Percentiles rank a stretch among this genome's conserved stretches.
Conservation (phyloP, 2,329 filamentous ascomycete species). For the Pseudopithomyces maydicus region DNA sequence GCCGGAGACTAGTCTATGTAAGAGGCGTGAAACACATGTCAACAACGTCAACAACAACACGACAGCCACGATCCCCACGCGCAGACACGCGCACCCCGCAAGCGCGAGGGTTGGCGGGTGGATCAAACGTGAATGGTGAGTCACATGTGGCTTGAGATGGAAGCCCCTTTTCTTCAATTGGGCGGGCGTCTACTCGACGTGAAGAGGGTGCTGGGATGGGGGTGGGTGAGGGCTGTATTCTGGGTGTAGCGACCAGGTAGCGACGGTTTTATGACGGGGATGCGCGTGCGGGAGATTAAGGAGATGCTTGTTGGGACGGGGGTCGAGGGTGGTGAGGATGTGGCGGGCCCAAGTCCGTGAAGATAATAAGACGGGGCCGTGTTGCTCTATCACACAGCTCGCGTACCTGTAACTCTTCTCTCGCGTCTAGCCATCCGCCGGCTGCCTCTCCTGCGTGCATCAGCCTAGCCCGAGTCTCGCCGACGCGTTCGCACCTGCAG, state of each 20-base stretch:
- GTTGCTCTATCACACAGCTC: constrained; percentile 5
- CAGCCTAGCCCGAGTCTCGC: constrained; percentile 12
- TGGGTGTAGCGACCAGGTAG: constrained; percentile 12
- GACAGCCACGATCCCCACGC: not conserved
- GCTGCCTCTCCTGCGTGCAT: not conserved
- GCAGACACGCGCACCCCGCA: constrained; percentile 17
- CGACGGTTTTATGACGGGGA: constrained; percentile 17
- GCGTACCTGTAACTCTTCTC: constrained; percentile 1
- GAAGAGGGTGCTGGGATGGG: constrained; percentile 1
- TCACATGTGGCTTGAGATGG: constrained; percentile 11
- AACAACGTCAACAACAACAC: constrained; percentile 5
- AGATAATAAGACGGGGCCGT: not conserved
- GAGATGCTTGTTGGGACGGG: constrained; percentile 13
- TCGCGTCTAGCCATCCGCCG: not conserved
- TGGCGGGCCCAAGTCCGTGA: not conserved
- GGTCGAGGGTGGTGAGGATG: constrained; percentile 5
- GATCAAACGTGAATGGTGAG: constrained; percentile 20
- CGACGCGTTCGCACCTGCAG: constrained; percentile 1
- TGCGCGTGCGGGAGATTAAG: constrained; percentile 32
- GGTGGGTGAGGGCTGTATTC: not conserved
- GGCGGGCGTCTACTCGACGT: constrained; percentile 14
- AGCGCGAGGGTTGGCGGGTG: constrained; percentile 17
- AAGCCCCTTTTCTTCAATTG: constrained; percentile 27
- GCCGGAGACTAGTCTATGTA: no score
- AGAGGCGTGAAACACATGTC: constrained; percentile 1